Evolutionary conservation across 2,329 filamentous ascomycete species (phyloP).

Genomic region (Colletotrichum nymphaeae): DNA sequence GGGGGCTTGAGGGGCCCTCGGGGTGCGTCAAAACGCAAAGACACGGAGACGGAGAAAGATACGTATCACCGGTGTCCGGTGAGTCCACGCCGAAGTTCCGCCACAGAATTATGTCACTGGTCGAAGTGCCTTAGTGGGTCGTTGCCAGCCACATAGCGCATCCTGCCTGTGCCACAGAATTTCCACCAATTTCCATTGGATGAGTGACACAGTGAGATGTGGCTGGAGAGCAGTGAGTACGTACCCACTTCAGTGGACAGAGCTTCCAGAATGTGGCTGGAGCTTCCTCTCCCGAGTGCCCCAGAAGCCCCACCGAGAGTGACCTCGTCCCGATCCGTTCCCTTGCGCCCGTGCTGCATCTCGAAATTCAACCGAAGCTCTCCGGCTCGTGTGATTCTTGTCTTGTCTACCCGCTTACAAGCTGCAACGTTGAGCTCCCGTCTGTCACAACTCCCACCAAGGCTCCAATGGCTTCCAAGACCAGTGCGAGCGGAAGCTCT

Average conservation of each 20-base stretch:
- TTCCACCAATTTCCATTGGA: background rate
- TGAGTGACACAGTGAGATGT: too few species aligned
- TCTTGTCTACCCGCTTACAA: background rate
- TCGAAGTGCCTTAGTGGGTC: background rate
- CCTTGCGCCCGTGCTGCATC: slow-evolving; percentile 26
- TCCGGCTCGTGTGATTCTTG: slow-evolving; percentile 6
- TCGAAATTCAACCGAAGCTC: slow-evolving; percentile 33
- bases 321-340: slow-evolving; percentile 3
- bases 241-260: background rate
- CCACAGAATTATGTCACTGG: slow-evolving; percentile 28
- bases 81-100: background rate
- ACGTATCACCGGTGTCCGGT: background rate
- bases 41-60: background rate
- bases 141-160: background rate
- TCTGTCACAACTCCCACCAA: background rate
- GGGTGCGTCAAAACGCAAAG: background rate
- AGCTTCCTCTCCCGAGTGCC: background rate
- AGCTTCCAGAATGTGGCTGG: slow-evolving; percentile 7
- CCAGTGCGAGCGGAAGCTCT: slow-evolving; percentile 42
- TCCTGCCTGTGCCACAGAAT: background rate
- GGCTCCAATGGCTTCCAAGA: slow-evolving; percentile 48
- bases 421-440: background rate
- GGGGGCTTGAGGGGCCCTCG: too few species aligned
- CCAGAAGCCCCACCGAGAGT: background rate
- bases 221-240: too few species aligned